Base-by-base conservation (phyloP, 306 rosid genomes). In the Sesbania bispinosa region DNA sequence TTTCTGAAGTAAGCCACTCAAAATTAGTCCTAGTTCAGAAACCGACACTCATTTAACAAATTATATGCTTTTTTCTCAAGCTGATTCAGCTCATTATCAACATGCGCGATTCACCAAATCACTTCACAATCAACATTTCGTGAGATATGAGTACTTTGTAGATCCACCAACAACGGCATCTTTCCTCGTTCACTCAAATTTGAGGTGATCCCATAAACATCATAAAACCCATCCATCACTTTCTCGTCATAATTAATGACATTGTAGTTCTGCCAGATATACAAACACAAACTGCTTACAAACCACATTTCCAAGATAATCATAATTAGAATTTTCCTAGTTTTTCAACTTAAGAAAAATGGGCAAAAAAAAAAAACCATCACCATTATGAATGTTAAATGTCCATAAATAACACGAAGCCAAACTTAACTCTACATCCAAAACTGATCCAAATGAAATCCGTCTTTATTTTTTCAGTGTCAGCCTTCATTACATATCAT, bases 141-240 rank as follows among this genome's bases (percentile, higher is more conserved):
- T 1, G 88, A 88, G 47, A 85, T 78, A 0, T 91, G 85, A 6
- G 75, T 73, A 27, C 75, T 82, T 75, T 82, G 86, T 66, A 95
- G 88, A 82, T 95, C 99, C 69, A 64, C 90, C 86, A 91, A 72
- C 85, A 89, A 75, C 4, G 99, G 99, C 93, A 95, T 88, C 85
- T 84, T 95, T 67, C 99, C 99, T 68, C 88, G 90, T 38, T 83
- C 90, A 73, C 79, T 73, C 64, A 79, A 81, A 64, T 74, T 84
- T 15, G 96, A 73, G 58, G 92, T 76, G 35, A 88, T 82, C 69
- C 93, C 89, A 75, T 86, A 89, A 52, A 84, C 90, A 67, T 92
- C 99, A 75, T 95, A 95, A 86, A 95, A 95, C 62, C 97, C 99
- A 76, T 95, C 97, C 87, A 86, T 79, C 85, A 95, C 89, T 72